Evolutionary conservation across 305 asterid genomes (phyloP).

Genomic region (Striga hermonthica): DNA sequence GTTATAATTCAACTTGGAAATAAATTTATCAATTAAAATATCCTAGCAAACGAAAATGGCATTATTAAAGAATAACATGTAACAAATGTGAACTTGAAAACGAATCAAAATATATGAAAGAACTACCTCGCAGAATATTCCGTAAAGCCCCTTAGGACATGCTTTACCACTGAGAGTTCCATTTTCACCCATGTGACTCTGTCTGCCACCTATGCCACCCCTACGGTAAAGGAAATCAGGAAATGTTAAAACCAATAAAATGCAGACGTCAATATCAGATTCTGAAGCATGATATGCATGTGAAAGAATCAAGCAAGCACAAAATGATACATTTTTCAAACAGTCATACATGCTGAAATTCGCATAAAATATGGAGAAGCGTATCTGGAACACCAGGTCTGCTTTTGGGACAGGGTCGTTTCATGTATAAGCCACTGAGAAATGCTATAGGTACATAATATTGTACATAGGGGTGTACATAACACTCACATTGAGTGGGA

Average conservation of each 20-base stretch:
- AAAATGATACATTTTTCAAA: constrained; percentile 14
- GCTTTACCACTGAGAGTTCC: constrained; percentile 92
- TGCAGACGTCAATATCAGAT: not conserved
- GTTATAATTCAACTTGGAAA: constrained; percentile 10
- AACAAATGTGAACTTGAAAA: not conserved
- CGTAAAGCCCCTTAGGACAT: constrained; percentile 95
- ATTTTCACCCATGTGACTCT: constrained; percentile 63
- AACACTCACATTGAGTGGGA: no score
- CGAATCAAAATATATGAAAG: constrained; percentile 11
- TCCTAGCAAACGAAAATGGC: constrained; percentile 9
- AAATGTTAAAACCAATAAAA: constrained; percentile 15
- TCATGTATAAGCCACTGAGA: not conserved
- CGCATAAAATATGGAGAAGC: constrained; percentile 6
- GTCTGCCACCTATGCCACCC: constrained; percentile 84
- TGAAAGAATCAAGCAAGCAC: constrained; percentile 12
- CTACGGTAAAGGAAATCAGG: constrained; percentile 39
- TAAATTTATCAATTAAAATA: constrained; percentile 2
- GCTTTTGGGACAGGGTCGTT: not conserved
- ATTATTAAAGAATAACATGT: constrained; percentile 7
- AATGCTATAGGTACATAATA: no score
- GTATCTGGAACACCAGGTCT: constrained; percentile 18
- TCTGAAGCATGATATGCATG: constrained; percentile 8
- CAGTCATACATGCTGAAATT: constrained; percentile 2
- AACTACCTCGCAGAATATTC: constrained; percentile 80
- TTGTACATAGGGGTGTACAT: no score